Evolutionary conservation across 495 filamentous ascomycete genomes (phyloP), one percentile per base, ranked within the genome.

Genomic region (Neurospora sp.): DNA sequence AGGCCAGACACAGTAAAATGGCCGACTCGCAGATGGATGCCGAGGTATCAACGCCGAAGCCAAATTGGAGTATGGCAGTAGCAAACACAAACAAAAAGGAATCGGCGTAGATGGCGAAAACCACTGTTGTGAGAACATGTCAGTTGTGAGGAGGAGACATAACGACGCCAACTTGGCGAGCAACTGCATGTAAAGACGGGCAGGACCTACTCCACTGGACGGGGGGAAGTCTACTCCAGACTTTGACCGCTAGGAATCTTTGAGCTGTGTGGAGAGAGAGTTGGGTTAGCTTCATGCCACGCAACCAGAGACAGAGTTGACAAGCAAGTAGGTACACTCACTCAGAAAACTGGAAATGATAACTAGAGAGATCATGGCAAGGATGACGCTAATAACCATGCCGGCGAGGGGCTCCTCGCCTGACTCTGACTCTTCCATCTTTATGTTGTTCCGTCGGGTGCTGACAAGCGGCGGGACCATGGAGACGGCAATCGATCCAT

Each of bases 11-110:
- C 5, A 87, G 75, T 35, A 88, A 69, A 8, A 89, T 85, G 46
- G 84, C 85, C 8, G 80, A 79, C n/a, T 82, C 80, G 79, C 87
- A 89, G 27, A 84, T 78, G 10, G 76, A 71, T 4, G 75, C 46
- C 39, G 79, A 84, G 62, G 78, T 78, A 39, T 86, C 80, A 27
- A 88, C 78, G 3, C 85, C 85, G 54, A 86, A 79, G 38, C 85
- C 85, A 75, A 85, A 84, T 59, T 85, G 80, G 23, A 88, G 74
- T n/a, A 88, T 81, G 27, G 81, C 81, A 16, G 85, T 84, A n/a
- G 80, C 83, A 71, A 85, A 82, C 18, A 86, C 83, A 74, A 89
- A 89, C 35, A 83, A 41, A 69, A 82, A 83, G 20, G 86, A 88
- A 73, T 88, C 85, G 70, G 78, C 42, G 74, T 87, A 88, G 35